Percentiles rank a stretch among this genome's conserved stretches.
Conservation (phyloP, 2,329 filamentous ascomycete species). For the Pseudovirgaria hyperparasitica region DNA sequence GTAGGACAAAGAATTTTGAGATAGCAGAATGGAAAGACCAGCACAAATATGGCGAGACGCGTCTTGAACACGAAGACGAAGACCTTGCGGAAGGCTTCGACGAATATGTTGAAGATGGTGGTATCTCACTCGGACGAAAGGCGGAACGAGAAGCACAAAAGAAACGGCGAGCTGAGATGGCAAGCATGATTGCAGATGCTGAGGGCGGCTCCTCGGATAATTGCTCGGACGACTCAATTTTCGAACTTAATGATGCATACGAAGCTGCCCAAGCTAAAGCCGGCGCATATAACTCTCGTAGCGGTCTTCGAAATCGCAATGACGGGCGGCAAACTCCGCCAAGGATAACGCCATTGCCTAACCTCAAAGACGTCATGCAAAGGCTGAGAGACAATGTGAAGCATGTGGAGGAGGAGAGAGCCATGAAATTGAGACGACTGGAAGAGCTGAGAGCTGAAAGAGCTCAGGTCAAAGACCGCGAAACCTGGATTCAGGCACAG, state of each 20-base stretch:
- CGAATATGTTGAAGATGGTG: slow-evolving; percentile 76
- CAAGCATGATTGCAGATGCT: slow-evolving; percentile 67
- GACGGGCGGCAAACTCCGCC: slow-evolving; percentile 48
- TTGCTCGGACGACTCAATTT: slow-evolving; percentile 52
- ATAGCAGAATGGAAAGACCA: slow-evolving; percentile 40
- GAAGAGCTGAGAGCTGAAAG: slow-evolving; percentile 57
- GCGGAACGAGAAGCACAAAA: slow-evolving; percentile 60
- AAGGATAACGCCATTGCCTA: slow-evolving; percentile 66
- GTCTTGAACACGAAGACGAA: slow-evolving; percentile 75
- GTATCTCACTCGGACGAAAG: slow-evolving; percentile 63
- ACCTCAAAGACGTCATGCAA: slow-evolving; percentile 53
- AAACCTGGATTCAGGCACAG: slow-evolving; percentile 67
- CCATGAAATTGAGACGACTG: slow-evolving; percentile 48
- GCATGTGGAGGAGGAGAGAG: slow-evolving; percentile 47
- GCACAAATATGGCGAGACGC: slow-evolving; percentile 53
- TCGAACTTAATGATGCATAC: slow-evolving; percentile 62
- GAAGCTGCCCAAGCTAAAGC: slow-evolving; percentile 76
- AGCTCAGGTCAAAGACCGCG: slow-evolving; percentile 51
- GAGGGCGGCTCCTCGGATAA: slow-evolving; percentile 60
- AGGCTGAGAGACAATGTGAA: slow-evolving; percentile 49
- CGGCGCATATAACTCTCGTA: slow-evolving; percentile 60
- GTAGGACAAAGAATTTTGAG: slow-evolving; percentile 25
- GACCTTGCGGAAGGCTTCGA: slow-evolving; percentile 91
- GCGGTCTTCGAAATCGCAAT: slow-evolving; percentile 27
- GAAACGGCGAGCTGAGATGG: slow-evolving; percentile 64